Percentiles rank a stretch among this genome's conserved stretches.
These are phyloP conservation scores for Pichia cabralensis DNA, from an alignment of 805 yeast genomes.

Conservation along the genomic window DNA sequence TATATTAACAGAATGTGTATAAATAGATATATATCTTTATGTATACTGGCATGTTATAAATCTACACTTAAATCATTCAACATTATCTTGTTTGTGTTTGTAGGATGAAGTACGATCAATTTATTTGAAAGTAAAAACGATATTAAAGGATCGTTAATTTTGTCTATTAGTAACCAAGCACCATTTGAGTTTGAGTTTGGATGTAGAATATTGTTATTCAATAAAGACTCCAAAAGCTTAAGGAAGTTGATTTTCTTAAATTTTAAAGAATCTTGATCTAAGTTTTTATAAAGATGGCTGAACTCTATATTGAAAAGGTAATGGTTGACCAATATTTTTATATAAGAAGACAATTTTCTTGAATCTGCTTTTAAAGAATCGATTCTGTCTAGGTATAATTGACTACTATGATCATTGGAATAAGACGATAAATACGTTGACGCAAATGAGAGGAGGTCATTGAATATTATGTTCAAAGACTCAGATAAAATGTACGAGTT, in stretches of 20 bases:
- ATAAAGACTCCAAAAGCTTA: conserved; percentile 22
- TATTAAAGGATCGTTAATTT: conserved; percentile 27
- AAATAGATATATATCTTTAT: background rate
- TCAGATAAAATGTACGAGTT: no score
- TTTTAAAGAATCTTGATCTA: conserved; percentile 13
- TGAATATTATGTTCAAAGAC: no score
- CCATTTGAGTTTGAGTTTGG: conserved; percentile 1
- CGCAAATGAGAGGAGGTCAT: no score
- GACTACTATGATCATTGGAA: no score
- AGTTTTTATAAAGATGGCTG: conserved; percentile 7
- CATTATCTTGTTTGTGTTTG: conserved; percentile 20
- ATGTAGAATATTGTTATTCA: conserved; percentile 18
- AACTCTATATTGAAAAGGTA: conserved; percentile 21
- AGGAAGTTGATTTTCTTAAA: conserved; percentile 17
- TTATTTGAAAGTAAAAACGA: conserved; percentile 23
- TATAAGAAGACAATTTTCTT: conserved; percentile 15
- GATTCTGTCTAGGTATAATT: no score
- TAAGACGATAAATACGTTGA: no score
- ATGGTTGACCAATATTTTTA: conserved; percentile 19
- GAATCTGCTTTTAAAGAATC: conserved; percentile 14
- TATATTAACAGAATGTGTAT: no score
- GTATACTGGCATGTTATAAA: no score
- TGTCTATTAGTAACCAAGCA: no score
- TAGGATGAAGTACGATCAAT: conserved; percentile 19
- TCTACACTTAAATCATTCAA: conserved; percentile 16